phyloP scores from a whole-genome alignment of 179 eudicot species.

The Dionaea muscipula region DNA sequence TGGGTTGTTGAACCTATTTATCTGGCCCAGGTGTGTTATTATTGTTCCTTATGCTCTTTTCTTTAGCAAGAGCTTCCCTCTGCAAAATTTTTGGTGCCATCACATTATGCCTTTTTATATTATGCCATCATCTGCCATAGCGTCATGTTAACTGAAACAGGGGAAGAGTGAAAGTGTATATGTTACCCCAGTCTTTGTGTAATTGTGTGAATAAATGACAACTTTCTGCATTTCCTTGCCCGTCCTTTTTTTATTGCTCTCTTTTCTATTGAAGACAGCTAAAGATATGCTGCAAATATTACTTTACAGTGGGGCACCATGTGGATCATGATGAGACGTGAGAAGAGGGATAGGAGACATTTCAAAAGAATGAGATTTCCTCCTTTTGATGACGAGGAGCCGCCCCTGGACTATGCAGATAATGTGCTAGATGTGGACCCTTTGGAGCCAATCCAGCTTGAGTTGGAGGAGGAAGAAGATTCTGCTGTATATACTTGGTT shows the following conservation, averaged over 20 bases:
- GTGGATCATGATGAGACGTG: slow-evolving; percentile 99
- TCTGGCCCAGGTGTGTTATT: slow-evolving; percentile 64
- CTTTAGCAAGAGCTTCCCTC: background rate
- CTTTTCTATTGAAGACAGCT: background rate
- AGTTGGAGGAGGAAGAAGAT: slow-evolving; percentile 95
- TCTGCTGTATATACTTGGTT: slow-evolving; percentile 92
- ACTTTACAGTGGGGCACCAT: slow-evolving; percentile 78
- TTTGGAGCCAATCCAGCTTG: slow-evolving; percentile 89
- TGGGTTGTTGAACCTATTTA: slow-evolving; percentile 99
- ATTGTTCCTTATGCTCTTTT: background rate
- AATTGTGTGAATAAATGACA: too few relatives aligned
- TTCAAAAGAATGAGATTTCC: slow-evolving; percentile 98
- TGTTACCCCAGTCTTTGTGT: too few relatives aligned
- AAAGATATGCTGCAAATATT: background rate
- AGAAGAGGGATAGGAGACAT: slow-evolving; percentile 90
- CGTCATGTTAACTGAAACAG: too few relatives aligned
- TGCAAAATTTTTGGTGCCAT: background rate
- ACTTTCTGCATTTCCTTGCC: too few relatives aligned
- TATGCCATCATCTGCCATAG: too few relatives aligned
- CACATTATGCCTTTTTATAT: background rate
- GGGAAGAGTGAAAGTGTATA: too few relatives aligned
- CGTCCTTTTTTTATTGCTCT: too few relatives aligned
- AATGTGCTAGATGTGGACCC: slow-evolving; percentile 97
- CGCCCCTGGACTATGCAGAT: slow-evolving; percentile 96
- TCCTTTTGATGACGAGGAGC: slow-evolving; percentile 98